Percentiles rank a stretch among this genome's conserved stretches.
Evolutionary conservation across 2,329 filamentous ascomycete genomes (phyloP).

Genomic region (Uncinocarpus reesii): DNA sequence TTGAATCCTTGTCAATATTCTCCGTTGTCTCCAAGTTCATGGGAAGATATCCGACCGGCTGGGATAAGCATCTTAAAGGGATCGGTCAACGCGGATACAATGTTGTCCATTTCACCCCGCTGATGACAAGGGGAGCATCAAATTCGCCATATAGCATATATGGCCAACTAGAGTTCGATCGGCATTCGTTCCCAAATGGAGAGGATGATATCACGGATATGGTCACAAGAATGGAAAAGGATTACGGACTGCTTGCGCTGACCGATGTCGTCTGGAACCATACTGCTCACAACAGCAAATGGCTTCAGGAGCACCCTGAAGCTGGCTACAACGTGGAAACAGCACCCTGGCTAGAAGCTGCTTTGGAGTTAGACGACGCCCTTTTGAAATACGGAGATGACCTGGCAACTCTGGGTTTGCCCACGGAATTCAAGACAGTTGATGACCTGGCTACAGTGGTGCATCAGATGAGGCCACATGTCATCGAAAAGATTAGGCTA

Average conservation of each 20-base stretch:
- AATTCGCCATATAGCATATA: conserved; percentile 97
- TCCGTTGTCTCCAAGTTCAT: conserved; percentile 97
- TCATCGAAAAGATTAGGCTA: conserved; percentile 64
- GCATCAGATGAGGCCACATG: conserved; percentile 69
- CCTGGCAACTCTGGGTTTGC: conserved; percentile 59
- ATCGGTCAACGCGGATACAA: conserved; percentile 92
- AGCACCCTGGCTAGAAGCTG: conserved; percentile 59
- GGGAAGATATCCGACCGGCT: conserved; percentile 81
- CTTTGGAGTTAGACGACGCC: conserved; percentile 65
- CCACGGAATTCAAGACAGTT: conserved; percentile 57
- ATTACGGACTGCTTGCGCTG: conserved; percentile 74
- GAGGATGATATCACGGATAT: conserved; percentile 70
- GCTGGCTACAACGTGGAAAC: conserved; percentile 90
- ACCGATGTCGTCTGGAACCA: conserved; percentile 98
- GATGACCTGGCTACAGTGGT: conserved; percentile 73
- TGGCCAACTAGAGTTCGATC: conserved; percentile 82
- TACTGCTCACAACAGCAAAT: conserved; percentile 88
- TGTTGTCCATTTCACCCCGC: conserved; percentile 95
- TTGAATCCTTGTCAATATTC: conserved; percentile 82
- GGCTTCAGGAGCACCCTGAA: conserved; percentile 89
- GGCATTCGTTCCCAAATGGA: conserved; percentile 68
- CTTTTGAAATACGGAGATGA: conserved; percentile 56
- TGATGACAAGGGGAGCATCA: conserved; percentile 77
- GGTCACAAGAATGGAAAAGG: conserved; percentile 69
- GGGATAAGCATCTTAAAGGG: conserved; percentile 77